Evolutionary conservation across 2,329 filamentous ascomycete species (phyloP), one percentile per base, ranked within the genome.

Genomic region (Raffaelea arxii): DNA sequence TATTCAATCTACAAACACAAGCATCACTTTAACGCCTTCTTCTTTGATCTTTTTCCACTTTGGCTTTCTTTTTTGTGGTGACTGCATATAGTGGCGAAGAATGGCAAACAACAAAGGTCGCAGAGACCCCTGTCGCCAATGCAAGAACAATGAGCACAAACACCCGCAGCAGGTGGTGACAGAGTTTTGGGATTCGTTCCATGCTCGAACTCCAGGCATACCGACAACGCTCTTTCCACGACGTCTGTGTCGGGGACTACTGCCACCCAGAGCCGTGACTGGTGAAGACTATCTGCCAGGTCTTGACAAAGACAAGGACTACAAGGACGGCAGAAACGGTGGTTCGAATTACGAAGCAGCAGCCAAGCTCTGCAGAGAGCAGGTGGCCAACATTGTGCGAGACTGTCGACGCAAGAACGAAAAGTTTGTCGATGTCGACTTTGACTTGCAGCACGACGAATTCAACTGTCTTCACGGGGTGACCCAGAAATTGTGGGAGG

Each of bases 211-310:
- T 27, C 64, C 65, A 1, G 67, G 67, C 27, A 69, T 67, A 49
- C 62, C 69, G 24, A 70, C 68, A 2, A 67, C 67, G 41, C 63
- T 70, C 54, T 68, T 70, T 46, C 67, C 68, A 2, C 63, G 63
- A 5, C 59, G 57, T 36, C 32, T 18, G 19, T 36, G 32, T 36
- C 47, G 7, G 46, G 47, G 47, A 25, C 36, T 6, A 43, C 42
- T n/a, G 36, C 24, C n/a, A n/a, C n/a, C n/a, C n/a, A n/a, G n/a
- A n/a, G n/a, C n/a, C n/a, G n/a, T n/a, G n/a, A n/a, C n/a, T n/a
- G n/a, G n/a, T n/a, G n/a, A n/a, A n/a, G n/a, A n/a, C n/a, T n/a
- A n/a, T n/a, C n/a, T n/a, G n/a, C n/a, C n/a, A n/a, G n/a, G n/a
- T n/a, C n/a, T n/a, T n/a, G n/a, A n/a, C n/a, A n/a, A n/a, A n/a